These are phyloP conservation scores for Arachis monticola DNA, from an alignment of 331 rosid genomes.

Conservation along the genomic window DNA sequence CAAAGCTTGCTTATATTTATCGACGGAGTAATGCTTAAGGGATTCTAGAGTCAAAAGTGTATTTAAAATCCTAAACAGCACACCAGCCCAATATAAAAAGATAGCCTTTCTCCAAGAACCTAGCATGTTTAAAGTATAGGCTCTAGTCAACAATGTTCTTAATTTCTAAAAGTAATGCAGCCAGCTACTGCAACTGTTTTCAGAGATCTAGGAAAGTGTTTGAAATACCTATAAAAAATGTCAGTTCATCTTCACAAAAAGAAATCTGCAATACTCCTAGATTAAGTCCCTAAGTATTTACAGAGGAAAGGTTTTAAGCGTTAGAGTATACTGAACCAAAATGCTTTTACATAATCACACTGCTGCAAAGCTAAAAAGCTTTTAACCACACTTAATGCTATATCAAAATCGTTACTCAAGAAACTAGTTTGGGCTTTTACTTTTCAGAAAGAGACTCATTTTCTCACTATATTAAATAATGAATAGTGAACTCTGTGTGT, in stretches of 20 bases:
- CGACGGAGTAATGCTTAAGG: not conserved
- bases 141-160: slow-evolving; percentile 2
- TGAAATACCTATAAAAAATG: slow-evolving; percentile 2
- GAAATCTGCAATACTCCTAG: slow-evolving; percentile 21
- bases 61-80: not conserved
- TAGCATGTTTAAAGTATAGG: not conserved
- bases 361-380: slow-evolving; percentile 2
- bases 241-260: slow-evolving; percentile 1
- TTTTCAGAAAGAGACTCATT: slow-evolving; percentile 23
- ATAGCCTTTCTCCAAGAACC: not conserved
- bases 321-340: slow-evolving; percentile 7
- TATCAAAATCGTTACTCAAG: slow-evolving; percentile 5
- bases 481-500: not conserved
- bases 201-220: not conserved
- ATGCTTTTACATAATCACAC: slow-evolving; percentile 2
- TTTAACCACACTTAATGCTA: not conserved
- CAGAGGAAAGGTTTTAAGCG: slow-evolving; percentile 19
- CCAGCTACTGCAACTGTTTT: not conserved
- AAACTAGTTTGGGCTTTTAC: slow-evolving; percentile 6
- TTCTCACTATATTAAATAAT: slow-evolving; percentile 18
- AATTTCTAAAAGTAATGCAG: not conserved
- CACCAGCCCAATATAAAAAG: not conserved
- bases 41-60: not conserved
- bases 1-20: too few species aligned
- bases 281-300: slow-evolving; percentile 18